Evolutionary conservation across 179 eudicot species (phyloP).

Genomic region (Dionaea muscipula): DNA sequence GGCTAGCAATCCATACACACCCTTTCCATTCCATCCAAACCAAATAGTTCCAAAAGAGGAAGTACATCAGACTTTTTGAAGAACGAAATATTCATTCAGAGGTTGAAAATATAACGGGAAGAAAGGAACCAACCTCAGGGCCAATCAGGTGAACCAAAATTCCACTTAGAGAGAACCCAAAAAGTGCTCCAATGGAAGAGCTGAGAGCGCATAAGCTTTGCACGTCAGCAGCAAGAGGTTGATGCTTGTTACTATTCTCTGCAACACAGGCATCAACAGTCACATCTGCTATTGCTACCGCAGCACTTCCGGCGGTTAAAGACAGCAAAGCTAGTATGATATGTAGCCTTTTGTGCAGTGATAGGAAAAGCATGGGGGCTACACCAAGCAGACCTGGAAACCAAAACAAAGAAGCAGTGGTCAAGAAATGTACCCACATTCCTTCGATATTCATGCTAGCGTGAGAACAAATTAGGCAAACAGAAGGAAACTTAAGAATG

Average conservation of each 20-base stretch:
- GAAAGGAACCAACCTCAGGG: constrained; percentile 41
- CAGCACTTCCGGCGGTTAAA: constrained; percentile 48
- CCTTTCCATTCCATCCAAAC: constrained; percentile 29
- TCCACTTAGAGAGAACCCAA: constrained; percentile 75
- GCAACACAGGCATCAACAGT: constrained; percentile 92
- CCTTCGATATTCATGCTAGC: no score
- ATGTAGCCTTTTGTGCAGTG: constrained; percentile 46
- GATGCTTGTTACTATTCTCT: constrained; percentile 53
- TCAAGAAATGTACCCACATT: background rate
- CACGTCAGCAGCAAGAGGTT: constrained; percentile 67
- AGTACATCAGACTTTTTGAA: background rate
- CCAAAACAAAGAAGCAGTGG: constrained; percentile 7
- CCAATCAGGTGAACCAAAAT: constrained; percentile 67
- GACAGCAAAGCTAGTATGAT: constrained; percentile 53
- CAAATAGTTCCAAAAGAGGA: background rate
- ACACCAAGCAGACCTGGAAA: constrained; percentile 58
- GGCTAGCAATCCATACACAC: constrained; percentile 64
- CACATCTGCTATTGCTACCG: constrained; percentile 84
- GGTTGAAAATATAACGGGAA: background rate
- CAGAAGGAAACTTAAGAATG: no score
- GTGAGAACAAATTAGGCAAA: no score
- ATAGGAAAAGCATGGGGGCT: constrained; percentile 54
- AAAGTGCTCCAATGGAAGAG: constrained; percentile 57
- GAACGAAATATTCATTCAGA: no score
- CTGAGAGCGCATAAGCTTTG: constrained; percentile 78